Evolutionary conservation across 2,329 filamentous ascomycete genomes (phyloP).

Genomic region (Talaromyces sp.): DNA sequence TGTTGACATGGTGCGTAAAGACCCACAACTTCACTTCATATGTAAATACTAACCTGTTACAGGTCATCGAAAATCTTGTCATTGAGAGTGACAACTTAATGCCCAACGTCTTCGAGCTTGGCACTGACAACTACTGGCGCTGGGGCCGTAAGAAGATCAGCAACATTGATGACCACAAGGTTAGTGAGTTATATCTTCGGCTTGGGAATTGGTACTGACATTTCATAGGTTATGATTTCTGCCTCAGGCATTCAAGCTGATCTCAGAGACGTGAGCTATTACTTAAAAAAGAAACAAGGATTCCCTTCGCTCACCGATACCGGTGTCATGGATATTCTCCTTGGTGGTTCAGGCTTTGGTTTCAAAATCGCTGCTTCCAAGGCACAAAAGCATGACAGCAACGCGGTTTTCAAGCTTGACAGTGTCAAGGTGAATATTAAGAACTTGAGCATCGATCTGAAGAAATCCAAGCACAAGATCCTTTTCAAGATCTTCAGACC

Average conservation of each 20-base stretch:
- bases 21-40: neutral
- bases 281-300: slow-evolving; percentile 89
- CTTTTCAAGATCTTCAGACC: slow-evolving; percentile 85
- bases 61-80: slow-evolving; percentile 83
- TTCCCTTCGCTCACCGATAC: slow-evolving; percentile 84
- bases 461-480: slow-evolving; percentile 91
- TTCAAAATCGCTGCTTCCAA: slow-evolving; percentile 89
- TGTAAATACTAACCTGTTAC: neutral
- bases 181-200: slow-evolving; percentile 7
- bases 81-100: slow-evolving; percentile 96
- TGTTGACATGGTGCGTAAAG: slow-evolving; percentile 64
- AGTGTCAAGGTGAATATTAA: slow-evolving; percentile 79
- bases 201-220: neutral
- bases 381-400: slow-evolving; percentile 66
- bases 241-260: slow-evolving; percentile 92
- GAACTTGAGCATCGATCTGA: slow-evolving; percentile 79
- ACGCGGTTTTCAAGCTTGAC: slow-evolving; percentile 92
- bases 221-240: slow-evolving; percentile 62
- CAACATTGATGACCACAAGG: slow-evolving; percentile 75
- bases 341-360: slow-evolving; percentile 80
- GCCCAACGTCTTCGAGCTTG: slow-evolving; percentile 83
- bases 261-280: slow-evolving; percentile 83
- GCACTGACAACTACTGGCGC: slow-evolving; percentile 88
- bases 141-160: slow-evolving; percentile 85
- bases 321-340: slow-evolving; percentile 80